Base-by-base conservation (phyloP, 176 grass and related monocot species). In the Pharus latifolius region DNA sequence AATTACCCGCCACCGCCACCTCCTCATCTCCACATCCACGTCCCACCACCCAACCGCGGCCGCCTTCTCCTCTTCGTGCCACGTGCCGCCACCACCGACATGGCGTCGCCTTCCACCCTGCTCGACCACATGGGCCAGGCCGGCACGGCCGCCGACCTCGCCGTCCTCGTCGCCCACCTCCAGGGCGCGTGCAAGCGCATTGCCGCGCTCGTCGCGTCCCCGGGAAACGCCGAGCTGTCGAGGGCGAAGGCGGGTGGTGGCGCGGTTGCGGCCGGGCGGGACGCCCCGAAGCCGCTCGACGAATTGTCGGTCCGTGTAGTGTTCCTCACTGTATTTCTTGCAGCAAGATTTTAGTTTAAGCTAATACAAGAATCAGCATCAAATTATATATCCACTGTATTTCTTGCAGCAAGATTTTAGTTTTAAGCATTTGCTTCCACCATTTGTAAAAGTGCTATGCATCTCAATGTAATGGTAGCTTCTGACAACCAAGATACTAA, bases 131-230 rank as follows among this genome's bases (percentile, higher is more conserved):
- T 91, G 59, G 84, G 84, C 48, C 60, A 73, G 25, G 43, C 45
- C 7, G 78, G 83, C 52, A 60, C 56, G 33, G 22, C 54, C 22
- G 60, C 86, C 16, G 89, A 93, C 65, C 84, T 98, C 40, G 52
- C 63, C 14, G 84, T 88, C 16, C 84, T 98, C 65, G 57, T 98
- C 25, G 67, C 87, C 1, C 87, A 98, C 76, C 33, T 98, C 61
- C 90, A 98, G 78, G 60, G 71, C 81, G 95, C 90, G 28, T 93
- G 84, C 82, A 98, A 98, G 84, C 60, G 87, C 77, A 98, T 98
- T 70, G 84, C 90, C 18, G 87, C 82, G 17, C 75, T 91, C 23
- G 90, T 85, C 0, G 90, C 84, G 40, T 98, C 87, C 3, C 87
- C 95, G 4, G 74, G 78, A 17, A 88, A 85, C 55, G 47, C 73